Evolutionary conservation across 495 filamentous ascomycete species (phyloP), one percentile per base, ranked within the genome.

Genomic region (Trichoderma orchidacearum): DNA sequence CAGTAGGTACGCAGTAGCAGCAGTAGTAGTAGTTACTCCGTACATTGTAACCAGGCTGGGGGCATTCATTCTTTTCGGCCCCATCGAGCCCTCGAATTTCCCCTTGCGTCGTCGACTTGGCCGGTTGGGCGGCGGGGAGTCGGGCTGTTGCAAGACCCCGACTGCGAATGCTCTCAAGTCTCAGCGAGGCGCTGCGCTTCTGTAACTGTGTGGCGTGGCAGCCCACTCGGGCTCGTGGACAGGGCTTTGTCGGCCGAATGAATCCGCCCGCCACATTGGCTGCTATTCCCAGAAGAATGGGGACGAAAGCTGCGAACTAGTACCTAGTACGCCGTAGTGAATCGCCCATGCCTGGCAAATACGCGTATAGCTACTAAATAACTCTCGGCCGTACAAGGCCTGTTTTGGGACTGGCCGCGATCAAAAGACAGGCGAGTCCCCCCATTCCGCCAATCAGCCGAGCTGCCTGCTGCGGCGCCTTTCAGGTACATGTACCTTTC

Each of bases 91-190:
- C n/a, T n/a, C n/a, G n/a, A n/a, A n/a, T n/a, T n/a, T n/a, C n/a
- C n/a, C n/a, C n/a, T n/a, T n/a, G n/a, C n/a, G n/a, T n/a, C n/a
- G n/a, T n/a, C n/a, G n/a, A n/a, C n/a, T n/a, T n/a, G n/a, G n/a
- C n/a, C n/a, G n/a, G n/a, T n/a, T n/a, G n/a, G 11, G 18, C 13
- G 30, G 53, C 53, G 53, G 53, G 53, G 53, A 36, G 53, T 55
- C 53, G 53, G 53, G 53, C n/a, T 36, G 31, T 35, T 55, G 30
- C 30, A 36, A 36, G 12, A 55, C 7, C 53, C 53, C 53, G 53
- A 35, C 28, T 30, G 51, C 51, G 29, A 29, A n/a, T n/a, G n/a
- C n/a, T n/a, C 12, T 17, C 30, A 15, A 17, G 53, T 17, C n/a
- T n/a, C 51, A 30, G 28, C 28, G 51, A 53, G 51, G 28, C 41